Base-by-base conservation (phyloP, 225 moss, liverwort and hornwort genomes). In the Pseudisothecium myosuroides region DNA sequence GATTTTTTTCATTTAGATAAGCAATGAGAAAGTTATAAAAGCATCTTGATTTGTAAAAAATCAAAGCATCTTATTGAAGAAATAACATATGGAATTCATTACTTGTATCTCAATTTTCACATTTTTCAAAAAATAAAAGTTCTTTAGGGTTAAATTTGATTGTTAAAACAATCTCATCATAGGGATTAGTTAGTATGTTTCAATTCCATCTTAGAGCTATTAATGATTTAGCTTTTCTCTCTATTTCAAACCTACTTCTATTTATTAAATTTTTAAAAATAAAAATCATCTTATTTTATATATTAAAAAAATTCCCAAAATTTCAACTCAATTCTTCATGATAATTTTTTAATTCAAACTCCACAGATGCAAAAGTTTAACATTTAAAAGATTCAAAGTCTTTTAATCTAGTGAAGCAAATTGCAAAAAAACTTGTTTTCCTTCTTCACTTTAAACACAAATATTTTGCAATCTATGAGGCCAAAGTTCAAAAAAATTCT, bases 121-220 rank as follows among this genome's bases (percentile, higher is more conserved):
- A 24, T 69, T 69, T 72, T 26, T 26, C 26, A 41, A 72, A 28
- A 27, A 41, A 16, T 3, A 16, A 43, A 28, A 17, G 2, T 28
- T 16, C 0, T 0, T 5, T 0, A 17, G 0, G 9, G 10, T 10
- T 8, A 27, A 43, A 28, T 17, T 72, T 6, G 27, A 43, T 72
- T 41, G 5, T 27, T 27, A 27, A 27, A 27, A 14, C 7, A 24
- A 14, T 69, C 14, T 7, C 0, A 24, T 5, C 3, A 39, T 69
- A 24, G 5, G 5, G 0, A 39, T 69, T 39, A 24, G 3, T 69
- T 39, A 24, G 3, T 24, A 14, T 24, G 4, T 69, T 69, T 24
- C 4, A 23, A 13, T n/a, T 68, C 24, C 2, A 39, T 23, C 8
- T 69, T 18, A 69, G 0, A 24, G 1, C 13, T 69, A 24, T 39